phyloP scores from a whole-genome alignment of 1,284 basidiomycete species.

The Heterobasidion occidentale region DNA sequence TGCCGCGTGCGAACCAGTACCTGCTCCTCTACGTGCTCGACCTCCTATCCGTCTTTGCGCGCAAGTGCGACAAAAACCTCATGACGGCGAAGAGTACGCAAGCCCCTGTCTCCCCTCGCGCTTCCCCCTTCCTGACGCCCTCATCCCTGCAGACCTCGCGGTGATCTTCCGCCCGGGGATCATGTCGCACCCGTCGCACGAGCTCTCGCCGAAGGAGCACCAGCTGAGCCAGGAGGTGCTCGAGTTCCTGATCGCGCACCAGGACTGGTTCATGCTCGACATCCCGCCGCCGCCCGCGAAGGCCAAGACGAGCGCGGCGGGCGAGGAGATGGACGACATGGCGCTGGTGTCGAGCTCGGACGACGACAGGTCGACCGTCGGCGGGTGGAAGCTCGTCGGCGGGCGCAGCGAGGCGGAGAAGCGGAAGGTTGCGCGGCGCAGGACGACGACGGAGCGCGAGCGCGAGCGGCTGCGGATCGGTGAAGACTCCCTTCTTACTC shows the following conservation, averaged over 20 bases:
- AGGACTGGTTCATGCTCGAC: slow-evolving; percentile 82
- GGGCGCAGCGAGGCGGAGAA: background rate
- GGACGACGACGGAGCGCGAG: slow-evolving; percentile 45
- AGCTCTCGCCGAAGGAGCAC: slow-evolving; percentile 78
- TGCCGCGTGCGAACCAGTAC: slow-evolving; percentile 89
- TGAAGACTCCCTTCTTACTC: background rate
- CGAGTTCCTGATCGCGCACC: slow-evolving; percentile 89
- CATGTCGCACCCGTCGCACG: slow-evolving; percentile 83
- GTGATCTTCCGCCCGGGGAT: slow-evolving; percentile 92
- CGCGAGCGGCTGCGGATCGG: background rate
- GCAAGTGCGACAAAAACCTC: slow-evolving; percentile 85
- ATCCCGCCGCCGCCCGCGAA: slow-evolving; percentile 56
- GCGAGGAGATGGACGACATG: slow-evolving; percentile 24
- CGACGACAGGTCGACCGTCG: slow-evolving; percentile 32
- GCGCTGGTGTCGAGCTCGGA: slow-evolving; percentile 34
- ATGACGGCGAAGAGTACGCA: slow-evolving; percentile 91
- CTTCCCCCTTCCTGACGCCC: background rate
- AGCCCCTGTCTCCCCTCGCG: background rate
- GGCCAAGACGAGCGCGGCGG: slow-evolving; percentile 15
- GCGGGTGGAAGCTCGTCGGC: slow-evolving; percentile 33
- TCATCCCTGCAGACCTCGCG: slow-evolving; percentile 65
- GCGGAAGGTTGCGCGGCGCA: slow-evolving; percentile 37
- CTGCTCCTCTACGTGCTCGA: slow-evolving; percentile 95
- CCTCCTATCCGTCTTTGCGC: slow-evolving; percentile 89
- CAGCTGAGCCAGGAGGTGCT: slow-evolving; percentile 84